A percentile compares a stretch with the other conserved stretches of the same genome.
These are phyloP conservation scores for Dactylonectria macrodidyma DNA, from an alignment of 2,329 filamentous ascomycete species.

Conservation along the genomic window DNA sequence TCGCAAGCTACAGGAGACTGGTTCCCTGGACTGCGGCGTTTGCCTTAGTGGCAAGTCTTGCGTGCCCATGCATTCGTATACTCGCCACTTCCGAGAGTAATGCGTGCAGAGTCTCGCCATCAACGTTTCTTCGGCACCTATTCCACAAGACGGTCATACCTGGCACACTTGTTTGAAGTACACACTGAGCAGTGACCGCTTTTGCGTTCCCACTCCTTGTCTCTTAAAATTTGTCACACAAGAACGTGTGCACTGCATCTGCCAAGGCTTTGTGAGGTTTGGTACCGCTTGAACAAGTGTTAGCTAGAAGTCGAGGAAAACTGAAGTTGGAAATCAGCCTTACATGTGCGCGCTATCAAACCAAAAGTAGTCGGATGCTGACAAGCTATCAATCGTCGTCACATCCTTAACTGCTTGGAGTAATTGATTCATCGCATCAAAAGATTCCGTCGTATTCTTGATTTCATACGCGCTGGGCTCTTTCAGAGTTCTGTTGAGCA, in stretches of 20 bases:
- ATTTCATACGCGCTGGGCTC: not conserved
- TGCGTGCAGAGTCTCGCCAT: too few relatives aligned
- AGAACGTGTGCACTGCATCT: not conserved
- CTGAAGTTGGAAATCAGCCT: not conserved
- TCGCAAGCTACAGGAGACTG: too few relatives aligned
- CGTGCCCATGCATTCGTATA: too few relatives aligned
- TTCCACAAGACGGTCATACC: too few relatives aligned
- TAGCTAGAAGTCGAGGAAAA: not conserved
- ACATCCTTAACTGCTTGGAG: not conserved
- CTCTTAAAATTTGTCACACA: not conserved
- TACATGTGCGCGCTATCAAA: conserved; percentile 6
- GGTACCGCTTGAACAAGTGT: not conserved
- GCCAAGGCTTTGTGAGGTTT: conserved; percentile 7
- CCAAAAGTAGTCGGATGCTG: not conserved
- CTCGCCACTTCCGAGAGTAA: too few relatives aligned
- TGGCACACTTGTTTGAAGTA: too few relatives aligned
- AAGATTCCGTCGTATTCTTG: not conserved
- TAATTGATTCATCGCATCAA: not conserved
- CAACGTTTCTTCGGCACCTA: too few relatives aligned
- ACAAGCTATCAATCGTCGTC: not conserved
- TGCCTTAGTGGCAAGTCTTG: too few relatives aligned
- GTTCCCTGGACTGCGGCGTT: too few relatives aligned
- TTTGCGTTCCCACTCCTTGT: too few relatives aligned
- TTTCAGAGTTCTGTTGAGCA: not conserved
- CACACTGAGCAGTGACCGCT: too few relatives aligned